Evolutionary conservation across 1,284 basidiomycete species (phyloP).

Genomic region (Austropuccinia psidii): DNA sequence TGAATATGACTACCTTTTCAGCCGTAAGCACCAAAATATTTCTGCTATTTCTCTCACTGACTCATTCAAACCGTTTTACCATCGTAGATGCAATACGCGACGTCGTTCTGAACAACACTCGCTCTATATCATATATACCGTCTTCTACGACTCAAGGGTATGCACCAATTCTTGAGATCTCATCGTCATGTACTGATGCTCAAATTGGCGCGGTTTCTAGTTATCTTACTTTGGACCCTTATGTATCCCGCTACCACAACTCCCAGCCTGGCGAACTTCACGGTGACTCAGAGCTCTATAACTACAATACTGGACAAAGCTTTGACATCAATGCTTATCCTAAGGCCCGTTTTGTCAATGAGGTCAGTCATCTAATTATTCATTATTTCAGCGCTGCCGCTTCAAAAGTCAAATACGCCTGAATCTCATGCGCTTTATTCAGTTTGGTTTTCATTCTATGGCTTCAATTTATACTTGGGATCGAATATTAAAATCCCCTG

Average conservation of each 20-base stretch:
- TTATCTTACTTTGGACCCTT: slow-evolving; percentile 57
- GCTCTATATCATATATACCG: slow-evolving; percentile 59
- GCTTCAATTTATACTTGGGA: slow-evolving; percentile 61
- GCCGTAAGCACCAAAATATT: slow-evolving; percentile 48
- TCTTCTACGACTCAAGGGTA: slow-evolving; percentile 55
- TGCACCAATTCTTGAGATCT: not conserved
- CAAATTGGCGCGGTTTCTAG: slow-evolving; percentile 44
- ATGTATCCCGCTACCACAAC: slow-evolving; percentile 55
- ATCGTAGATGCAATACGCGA: slow-evolving; percentile 56
- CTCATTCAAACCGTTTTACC: slow-evolving; percentile 52
- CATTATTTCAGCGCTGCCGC: not conserved
- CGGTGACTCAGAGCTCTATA: slow-evolving; percentile 58
- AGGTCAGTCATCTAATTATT: slow-evolving; percentile 43
- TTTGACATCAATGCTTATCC: slow-evolving; percentile 58
- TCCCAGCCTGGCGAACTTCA: slow-evolving; percentile 55
- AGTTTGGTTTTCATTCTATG: slow-evolving; percentile 61
- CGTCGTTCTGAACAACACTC: slow-evolving; percentile 53
- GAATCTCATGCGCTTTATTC: not conserved
- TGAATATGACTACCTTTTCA: slow-evolving; percentile 55
- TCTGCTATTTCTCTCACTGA: slow-evolving; percentile 52
- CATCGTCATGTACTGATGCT: not conserved
- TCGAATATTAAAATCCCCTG: slow-evolving; percentile 53
- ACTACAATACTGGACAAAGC: slow-evolving; percentile 55
- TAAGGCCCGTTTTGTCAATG: slow-evolving; percentile 57
- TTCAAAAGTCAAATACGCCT: not conserved